phyloP scores from a whole-genome alignment of 148 eudicot genomes.

The Gaultheria prostrata region DNA sequence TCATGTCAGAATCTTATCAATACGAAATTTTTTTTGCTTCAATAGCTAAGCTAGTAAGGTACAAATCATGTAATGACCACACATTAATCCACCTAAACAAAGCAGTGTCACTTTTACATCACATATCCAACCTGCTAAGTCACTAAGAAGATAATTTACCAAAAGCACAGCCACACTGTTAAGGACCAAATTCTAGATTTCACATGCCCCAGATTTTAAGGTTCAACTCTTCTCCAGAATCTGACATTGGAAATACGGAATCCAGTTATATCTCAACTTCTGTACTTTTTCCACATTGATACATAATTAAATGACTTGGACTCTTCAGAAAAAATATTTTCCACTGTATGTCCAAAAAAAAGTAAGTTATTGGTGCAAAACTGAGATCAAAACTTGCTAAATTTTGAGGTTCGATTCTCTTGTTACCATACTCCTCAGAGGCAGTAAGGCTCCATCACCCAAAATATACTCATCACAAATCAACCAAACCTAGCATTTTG shows the following conservation, averaged over 20 bases:
- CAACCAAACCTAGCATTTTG: not conserved
- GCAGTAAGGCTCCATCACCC: not conserved
- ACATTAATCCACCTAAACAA: not conserved
- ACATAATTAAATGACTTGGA: not conserved
- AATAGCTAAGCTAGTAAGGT: not conserved
- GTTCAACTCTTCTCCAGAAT: not conserved
- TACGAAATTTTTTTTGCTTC: not conserved
- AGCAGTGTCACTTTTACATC: not conserved
- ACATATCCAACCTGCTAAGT: not conserved
- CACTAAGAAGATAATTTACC: not conserved
- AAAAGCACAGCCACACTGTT: not conserved
- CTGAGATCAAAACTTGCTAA: not conserved
- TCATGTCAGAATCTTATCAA: not conserved
- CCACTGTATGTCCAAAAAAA: not conserved
- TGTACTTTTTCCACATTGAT: not conserved
- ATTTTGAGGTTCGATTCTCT: not conserved
- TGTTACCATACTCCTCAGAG: not conserved
- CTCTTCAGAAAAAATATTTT: not conserved
- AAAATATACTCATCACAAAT: not conserved
- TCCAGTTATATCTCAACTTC: not conserved
- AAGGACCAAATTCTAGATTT: constrained; percentile 2
- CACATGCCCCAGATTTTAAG: not conserved
- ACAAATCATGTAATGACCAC: not conserved
- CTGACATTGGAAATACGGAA: not conserved
- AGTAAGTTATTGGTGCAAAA: not conserved